Percentiles rank a stretch among this genome's conserved stretches.
These are phyloP conservation scores for Babesia bigemina DNA, from an alignment of 169 alveolate genomes.

Conservation along the genomic window DNA sequence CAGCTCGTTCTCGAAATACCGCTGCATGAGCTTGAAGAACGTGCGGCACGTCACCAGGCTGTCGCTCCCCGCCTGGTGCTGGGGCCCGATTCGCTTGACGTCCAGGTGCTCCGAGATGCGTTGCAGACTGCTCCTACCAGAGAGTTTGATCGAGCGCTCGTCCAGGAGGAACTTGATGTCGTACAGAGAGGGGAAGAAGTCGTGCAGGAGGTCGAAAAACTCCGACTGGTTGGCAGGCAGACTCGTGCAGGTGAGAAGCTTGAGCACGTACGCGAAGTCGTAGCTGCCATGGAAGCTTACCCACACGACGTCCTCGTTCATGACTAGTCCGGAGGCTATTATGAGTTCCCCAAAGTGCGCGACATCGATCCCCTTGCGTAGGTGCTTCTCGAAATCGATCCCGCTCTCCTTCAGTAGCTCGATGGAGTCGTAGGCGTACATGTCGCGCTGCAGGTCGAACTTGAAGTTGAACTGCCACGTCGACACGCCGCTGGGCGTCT, in stretches of 20 bases:
- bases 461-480: conserved; percentile 97
- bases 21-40: conserved; percentile 89
- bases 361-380: conserved; percentile 90
- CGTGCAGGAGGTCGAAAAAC: conserved; percentile 87
- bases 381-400: conserved; percentile 93
- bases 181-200: conserved; percentile 93
- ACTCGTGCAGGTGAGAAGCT: conserved; percentile 86
- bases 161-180: conserved; percentile 92
- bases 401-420: conserved; percentile 94
- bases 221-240: conserved; percentile 92
- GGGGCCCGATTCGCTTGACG: conserved; percentile 93
- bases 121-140: conserved; percentile 83
- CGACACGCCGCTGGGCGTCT: conserved; percentile 86
- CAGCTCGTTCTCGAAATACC: conserved; percentile 82
- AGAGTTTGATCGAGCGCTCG: conserved; percentile 83
- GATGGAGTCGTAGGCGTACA: conserved; percentile 90
- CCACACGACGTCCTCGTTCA: conserved; percentile 97
- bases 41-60: conserved; percentile 93
- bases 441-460: conserved; percentile 90
- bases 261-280: conserved; percentile 96
- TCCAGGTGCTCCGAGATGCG: conserved; percentile 85
- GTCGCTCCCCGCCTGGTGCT: conserved; percentile 99
- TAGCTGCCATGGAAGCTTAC: conserved; percentile 97
- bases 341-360: conserved; percentile 94
- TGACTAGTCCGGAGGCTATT: conserved; percentile 92